These are phyloP conservation scores for Ganoderma meredithae DNA, from an alignment of 1,284 basidiomycete genomes.

Conservation along the genomic window DNA sequence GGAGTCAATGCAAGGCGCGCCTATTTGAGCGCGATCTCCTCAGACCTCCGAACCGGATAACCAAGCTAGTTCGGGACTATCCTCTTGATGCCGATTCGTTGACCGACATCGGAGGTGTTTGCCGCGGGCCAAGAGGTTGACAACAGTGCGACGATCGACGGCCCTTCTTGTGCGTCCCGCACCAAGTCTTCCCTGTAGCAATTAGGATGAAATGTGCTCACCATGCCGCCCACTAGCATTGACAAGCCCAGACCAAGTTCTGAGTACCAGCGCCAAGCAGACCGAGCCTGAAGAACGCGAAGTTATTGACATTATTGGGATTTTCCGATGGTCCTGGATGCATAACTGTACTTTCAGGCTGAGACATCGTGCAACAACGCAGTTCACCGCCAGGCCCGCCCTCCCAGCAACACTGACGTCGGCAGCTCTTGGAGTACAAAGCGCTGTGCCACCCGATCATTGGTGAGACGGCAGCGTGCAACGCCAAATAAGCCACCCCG, in stretches of 20 bases:
- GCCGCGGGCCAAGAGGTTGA: conserved; percentile 10
- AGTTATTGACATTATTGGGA: not conserved
- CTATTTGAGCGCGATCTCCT: not conserved
- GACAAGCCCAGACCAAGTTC: not conserved
- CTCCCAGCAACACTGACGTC: conserved; percentile 4
- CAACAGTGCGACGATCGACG: not conserved
- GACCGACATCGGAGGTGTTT: not conserved
- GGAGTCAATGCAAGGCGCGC: not conserved
- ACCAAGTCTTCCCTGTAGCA: conserved; percentile 3
- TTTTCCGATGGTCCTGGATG: not conserved
- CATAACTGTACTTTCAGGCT: not conserved
- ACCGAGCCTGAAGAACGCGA: not conserved
- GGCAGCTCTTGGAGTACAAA: not conserved
- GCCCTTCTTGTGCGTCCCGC: conserved; percentile 9
- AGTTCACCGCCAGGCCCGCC: not conserved
- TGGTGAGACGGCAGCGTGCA: not conserved
- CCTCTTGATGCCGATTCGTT: not conserved
- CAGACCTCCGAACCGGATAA: conserved; percentile 4
- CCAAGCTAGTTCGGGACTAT: not conserved
- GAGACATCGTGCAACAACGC: not conserved
- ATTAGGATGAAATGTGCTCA: not conserved
- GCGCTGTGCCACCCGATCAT: not conserved
- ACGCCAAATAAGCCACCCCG: conserved; percentile 1
- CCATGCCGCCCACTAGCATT: not conserved
- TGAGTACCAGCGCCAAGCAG: not conserved